Evolutionary conservation across 176 grass and related monocot genomes (phyloP), one percentile per base, ranked within the genome.

Genomic region (Hordeum vulgare): DNA sequence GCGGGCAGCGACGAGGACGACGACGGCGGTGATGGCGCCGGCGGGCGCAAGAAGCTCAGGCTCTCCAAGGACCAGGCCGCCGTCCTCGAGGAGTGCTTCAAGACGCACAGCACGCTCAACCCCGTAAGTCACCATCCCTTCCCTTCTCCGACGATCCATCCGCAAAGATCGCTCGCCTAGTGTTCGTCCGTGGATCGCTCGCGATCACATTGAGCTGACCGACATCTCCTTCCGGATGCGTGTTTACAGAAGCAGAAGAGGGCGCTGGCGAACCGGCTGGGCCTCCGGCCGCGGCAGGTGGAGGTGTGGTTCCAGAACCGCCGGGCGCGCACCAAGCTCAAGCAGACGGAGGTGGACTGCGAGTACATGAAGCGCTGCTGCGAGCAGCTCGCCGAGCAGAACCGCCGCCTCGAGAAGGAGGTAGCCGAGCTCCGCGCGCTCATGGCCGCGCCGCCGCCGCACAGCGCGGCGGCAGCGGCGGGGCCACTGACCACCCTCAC

Each of bases 241-340:
- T 33, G 15, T 9, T 5, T 61, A 63, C 89, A 90, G 89, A 94
- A 98, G 87, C 96, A 98, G 69, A 98, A 98, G 87, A 33, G 87
- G 6, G 87, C 89, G 9, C 54, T 98, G 44, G 96, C 96, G 1
- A 90, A 87, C 61, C 80, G 92, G 12, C 89, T 98, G 0, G 88
- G 88, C 4, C 87, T 98, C 8, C 74, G 93, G 49, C 93, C 96
- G 8, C 80, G 96, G 39, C 96, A 98, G 71, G 96, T 98, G 69
- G 96, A 98, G 79, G 96, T 98, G 56, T 98, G 96, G 96, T 98
- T 98, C 89, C 96, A 98, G 84, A 98, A 98, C 83, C 85, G 96
- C 6, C 82, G 96, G 2, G 96, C 96, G 0, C 18, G 96, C 11
- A 98, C 96, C 17, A 98, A 98, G 87, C 86, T 98, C 20, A 98